phyloP scores from a whole-genome alignment of 140 eudicot genomes.

The Anethum foeniculum region DNA sequence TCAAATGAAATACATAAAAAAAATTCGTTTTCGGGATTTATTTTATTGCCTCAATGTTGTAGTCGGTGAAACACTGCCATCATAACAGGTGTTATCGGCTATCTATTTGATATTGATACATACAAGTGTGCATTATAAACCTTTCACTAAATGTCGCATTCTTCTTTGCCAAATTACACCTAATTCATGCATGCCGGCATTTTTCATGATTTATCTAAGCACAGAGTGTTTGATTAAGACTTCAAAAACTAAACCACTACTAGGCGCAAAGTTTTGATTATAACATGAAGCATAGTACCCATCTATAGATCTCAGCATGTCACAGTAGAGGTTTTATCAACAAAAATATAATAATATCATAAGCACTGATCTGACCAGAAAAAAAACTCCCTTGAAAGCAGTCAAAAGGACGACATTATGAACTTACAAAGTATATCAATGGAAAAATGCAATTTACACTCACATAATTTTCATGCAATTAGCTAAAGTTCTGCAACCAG shows the following conservation, averaged over 20 bases:
- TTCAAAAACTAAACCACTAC: not conserved
- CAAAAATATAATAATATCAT: not conserved
- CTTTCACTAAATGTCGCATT: not conserved
- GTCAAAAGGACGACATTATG: not conserved
- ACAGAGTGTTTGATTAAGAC: not conserved
- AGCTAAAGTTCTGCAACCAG: not conserved
- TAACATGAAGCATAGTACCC: not conserved
- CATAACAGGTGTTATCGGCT: not conserved
- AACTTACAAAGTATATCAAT: not conserved
- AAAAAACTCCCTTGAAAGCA: not conserved
- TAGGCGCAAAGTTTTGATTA: not conserved
- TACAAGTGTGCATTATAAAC: not conserved
- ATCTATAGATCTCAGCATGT: not conserved
- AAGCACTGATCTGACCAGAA: not conserved
- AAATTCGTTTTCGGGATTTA: not conserved
- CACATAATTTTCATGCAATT: not conserved
- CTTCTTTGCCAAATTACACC: not conserved
- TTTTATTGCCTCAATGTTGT: not conserved
- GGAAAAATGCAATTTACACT: not conserved
- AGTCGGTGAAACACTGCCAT: not conserved
- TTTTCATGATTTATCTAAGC: not conserved
- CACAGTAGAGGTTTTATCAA: not conserved
- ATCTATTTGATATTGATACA: not conserved
- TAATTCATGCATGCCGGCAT: not conserved
- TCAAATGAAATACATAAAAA: not conserved